A percentile compares a stretch with the other conserved stretches of the same genome.
Conservation (phyloP, 352 stramenopile genomes). For the Pythium aphanidermatum region DNA sequence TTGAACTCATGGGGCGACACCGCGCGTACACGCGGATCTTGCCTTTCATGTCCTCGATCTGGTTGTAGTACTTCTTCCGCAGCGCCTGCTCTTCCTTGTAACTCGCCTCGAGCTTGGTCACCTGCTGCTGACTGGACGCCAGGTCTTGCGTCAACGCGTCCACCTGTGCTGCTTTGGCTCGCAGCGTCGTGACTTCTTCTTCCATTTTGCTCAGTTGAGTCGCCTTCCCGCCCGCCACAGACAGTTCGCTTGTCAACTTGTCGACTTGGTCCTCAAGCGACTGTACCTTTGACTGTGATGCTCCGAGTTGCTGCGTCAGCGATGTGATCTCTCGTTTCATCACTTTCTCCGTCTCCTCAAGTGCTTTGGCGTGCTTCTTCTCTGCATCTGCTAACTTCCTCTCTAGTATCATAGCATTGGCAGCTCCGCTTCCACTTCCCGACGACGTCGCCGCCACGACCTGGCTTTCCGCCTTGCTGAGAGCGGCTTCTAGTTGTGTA, state of each 20-base stretch:
- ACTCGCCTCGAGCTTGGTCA: constrained; percentile 54
- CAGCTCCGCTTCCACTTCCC: constrained; percentile 9
- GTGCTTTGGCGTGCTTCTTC: constrained; percentile 70
- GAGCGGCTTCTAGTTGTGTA: constrained; percentile 60
- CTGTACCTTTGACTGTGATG: constrained; percentile 34
- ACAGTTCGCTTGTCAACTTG: constrained; percentile 42
- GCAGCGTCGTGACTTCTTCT: constrained; percentile 43
- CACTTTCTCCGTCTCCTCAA: constrained; percentile 61
- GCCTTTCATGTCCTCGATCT: constrained; percentile 95
- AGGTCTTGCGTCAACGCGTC: constrained; percentile 45
- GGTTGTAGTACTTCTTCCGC: constrained; percentile 95
- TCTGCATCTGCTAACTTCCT: constrained; percentile 62
- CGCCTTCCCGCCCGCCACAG: constrained; percentile 36
- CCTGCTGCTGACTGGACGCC: constrained; percentile 21
- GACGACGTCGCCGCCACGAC: neutral
- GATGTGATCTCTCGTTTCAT: constrained; percentile 40
- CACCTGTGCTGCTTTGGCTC: constrained; percentile 44
- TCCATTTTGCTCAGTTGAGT: constrained; percentile 55
- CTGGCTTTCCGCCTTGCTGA: constrained; percentile 49
- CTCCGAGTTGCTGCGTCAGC: constrained; percentile 43
- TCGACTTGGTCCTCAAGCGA: constrained; percentile 42
- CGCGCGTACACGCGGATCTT: constrained; percentile 93
- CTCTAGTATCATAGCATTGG: constrained; percentile 28
- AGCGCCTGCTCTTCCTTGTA: constrained; percentile 87
- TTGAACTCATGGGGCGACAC: constrained; percentile 87